phyloP scores from a whole-genome alignment of 345 rosid genomes.

The Euphorbia lathyris region DNA sequence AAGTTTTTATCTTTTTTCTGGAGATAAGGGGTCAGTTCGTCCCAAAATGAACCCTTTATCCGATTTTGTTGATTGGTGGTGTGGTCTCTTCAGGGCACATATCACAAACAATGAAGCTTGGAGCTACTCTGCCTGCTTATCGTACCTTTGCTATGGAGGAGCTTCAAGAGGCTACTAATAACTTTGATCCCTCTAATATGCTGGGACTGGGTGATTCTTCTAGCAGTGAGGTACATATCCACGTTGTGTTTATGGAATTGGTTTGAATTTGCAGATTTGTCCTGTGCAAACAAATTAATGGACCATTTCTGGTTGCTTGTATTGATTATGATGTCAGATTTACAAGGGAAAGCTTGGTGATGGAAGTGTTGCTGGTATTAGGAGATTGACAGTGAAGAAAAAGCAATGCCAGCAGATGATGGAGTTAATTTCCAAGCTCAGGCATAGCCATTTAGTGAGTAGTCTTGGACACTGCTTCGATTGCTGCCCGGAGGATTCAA shows the following conservation, averaged over 20 bases:
- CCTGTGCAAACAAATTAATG: too few relatives aligned
- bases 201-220: constrained; percentile 29
- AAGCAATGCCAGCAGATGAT: constrained; percentile 36
- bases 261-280: background rate
- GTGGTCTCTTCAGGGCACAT: constrained; percentile 39
- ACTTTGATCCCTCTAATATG: constrained; percentile 37
- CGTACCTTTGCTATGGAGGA: constrained; percentile 57
- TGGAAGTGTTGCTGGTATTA: constrained; percentile 37
- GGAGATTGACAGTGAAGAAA: constrained; percentile 41
- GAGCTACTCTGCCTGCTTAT: constrained; percentile 50
- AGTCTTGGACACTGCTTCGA: constrained; percentile 64
- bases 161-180: constrained; percentile 53
- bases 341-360: constrained; percentile 44
- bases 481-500: constrained; percentile 37
- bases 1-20: background rate
- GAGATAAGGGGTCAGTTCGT: too few relatives aligned
- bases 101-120: constrained; percentile 67
- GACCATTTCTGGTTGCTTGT: too few relatives aligned
- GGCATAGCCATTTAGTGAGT: constrained; percentile 53
- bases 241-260: background rate
- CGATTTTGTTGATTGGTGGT: too few relatives aligned
- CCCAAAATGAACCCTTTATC: too few relatives aligned
- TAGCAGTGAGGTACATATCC: constrained; percentile 32
- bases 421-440: constrained; percentile 55
- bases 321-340: constrained; percentile 39